phyloP scores from a whole-genome alignment of 306 rosid species.

The Luffa acutangula region DNA sequence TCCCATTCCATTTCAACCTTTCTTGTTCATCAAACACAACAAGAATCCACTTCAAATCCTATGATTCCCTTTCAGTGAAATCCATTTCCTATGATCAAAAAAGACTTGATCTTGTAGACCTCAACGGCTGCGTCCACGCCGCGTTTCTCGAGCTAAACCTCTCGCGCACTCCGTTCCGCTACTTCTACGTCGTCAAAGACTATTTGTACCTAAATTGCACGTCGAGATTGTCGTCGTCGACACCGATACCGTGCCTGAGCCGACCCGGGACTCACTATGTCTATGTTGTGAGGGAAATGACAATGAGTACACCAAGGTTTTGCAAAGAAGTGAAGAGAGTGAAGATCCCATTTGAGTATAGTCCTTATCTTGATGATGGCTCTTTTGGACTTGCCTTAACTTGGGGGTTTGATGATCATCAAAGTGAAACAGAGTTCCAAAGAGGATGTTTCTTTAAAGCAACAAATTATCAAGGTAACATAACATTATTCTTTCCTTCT shows the following conservation, averaged over 20 bases:
- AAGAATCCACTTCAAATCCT: slow-evolving; percentile 44
- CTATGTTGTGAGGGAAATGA: slow-evolving; percentile 44
- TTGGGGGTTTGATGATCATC: slow-evolving; percentile 23
- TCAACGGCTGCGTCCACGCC: slow-evolving; percentile 38
- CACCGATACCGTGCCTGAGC: slow-evolving; percentile 55
- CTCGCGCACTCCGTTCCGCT: slow-evolving; percentile 45
- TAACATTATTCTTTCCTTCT: slow-evolving; percentile 3
- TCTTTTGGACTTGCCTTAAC: slow-evolving; percentile 63
- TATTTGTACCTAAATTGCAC: slow-evolving; percentile 60
- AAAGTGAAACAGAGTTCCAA: background rate
- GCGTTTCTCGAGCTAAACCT: slow-evolving; percentile 68
- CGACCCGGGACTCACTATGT: slow-evolving; percentile 27
- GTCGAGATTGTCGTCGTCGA: slow-evolving; percentile 12
- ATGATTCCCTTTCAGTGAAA: slow-evolving; percentile 41
- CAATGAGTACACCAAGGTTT: slow-evolving; percentile 27
- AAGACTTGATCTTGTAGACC: slow-evolving; percentile 53
- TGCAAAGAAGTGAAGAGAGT: slow-evolving; percentile 45
- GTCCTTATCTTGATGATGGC: slow-evolving; percentile 54
- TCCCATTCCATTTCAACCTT: slow-evolving; percentile 45
- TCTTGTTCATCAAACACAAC: slow-evolving; percentile 34
- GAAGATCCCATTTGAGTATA: slow-evolving; percentile 56
- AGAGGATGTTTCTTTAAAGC: background rate
- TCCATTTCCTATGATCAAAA: slow-evolving; percentile 54
- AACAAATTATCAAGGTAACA: background rate
- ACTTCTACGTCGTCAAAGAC: slow-evolving; percentile 35